Evolutionary conservation across 768 basidiomycete genomes (phyloP), one percentile per base, ranked within the genome.

Genomic region (Macrolepiota albuminosa): DNA sequence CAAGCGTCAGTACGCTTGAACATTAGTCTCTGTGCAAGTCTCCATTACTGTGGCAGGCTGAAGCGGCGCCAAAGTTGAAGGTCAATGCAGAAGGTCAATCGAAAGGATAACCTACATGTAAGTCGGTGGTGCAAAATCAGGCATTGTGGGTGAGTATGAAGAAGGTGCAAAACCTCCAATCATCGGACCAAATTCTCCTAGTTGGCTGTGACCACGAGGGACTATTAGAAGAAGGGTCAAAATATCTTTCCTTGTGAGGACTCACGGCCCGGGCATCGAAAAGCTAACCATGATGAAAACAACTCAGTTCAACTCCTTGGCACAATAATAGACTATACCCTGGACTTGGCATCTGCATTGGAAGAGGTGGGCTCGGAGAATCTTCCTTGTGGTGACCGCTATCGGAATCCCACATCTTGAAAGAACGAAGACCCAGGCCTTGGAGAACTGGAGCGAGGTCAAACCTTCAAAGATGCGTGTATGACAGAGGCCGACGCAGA

Each of bases 381-480:
- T 63, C 67, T 50, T 51, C 48, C 8, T 37, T 39, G 46, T 64
- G 66, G 39, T 64, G 65, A 45, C 68, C 61, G 61, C 68, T 64
- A 29, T 64, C 60, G 26, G 72, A 68, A 68, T 76, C 73, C 76
- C 76, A 78, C 78, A 78, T 77, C 61, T 71, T 72, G 67, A 26
- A 52, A 60, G 40, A 34, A 34, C 21, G 8, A 45, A 37, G 39
- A 3, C 18, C 8, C 37, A 18, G 53, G 11, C 24, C 34, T 36
- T 36, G n/a, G 7, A 16, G 13, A 3, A 29, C 24, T 7, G 45
- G 24, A 34, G 16, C 4, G 37, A 31, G 18, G 48, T 21, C 24
- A 42, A 42, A 6, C 40, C 18, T 18, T 42, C 42, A 37, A 50
- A n/a, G 26, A 42, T 50, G 42, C 11, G 39, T 39, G 18, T 39